Percentiles rank a stretch among this genome's conserved stretches.
Evolutionary conservation across 23 red algal species (phyloP).

Genomic region (Gracilaria gracilis): DNA sequence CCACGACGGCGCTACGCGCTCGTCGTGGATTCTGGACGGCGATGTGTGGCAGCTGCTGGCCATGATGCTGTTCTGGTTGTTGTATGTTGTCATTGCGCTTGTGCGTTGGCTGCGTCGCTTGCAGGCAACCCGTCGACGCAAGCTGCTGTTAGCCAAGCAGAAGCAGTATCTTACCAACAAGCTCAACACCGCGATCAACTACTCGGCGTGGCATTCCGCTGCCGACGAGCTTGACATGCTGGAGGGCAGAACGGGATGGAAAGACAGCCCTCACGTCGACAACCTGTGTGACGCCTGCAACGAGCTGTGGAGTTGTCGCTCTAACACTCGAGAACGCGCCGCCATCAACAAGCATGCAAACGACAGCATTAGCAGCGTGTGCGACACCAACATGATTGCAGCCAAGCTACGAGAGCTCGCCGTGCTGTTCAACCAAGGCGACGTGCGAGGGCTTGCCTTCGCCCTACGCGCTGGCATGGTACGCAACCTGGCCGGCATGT

Average conservation of each 20-base stretch:
- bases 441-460: slow-evolving; percentile 74
- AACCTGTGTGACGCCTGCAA: slow-evolving; percentile 19
- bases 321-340: neutral
- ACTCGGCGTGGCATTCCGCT: slow-evolving; percentile 69
- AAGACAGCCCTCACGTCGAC: neutral
- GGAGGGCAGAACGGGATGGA: slow-evolving; percentile 57
- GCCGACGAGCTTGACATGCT: slow-evolving; percentile 70
- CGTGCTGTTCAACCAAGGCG: slow-evolving; percentile 72
- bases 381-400: slow-evolving; percentile 67
- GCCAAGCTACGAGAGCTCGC: slow-evolving; percentile 67
- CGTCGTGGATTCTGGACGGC: slow-evolving; percentile 1
- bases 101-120: slow-evolving; percentile 8
- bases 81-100: slow-evolving; percentile 13
- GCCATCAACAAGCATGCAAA: neutral
- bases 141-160: neutral
- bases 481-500: slow-evolving; percentile 89
- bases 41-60: slow-evolving; percentile 17
- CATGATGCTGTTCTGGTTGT: neutral
- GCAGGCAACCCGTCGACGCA: neutral
- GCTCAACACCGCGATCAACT: slow-evolving; percentile 47
- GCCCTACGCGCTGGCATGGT: slow-evolving; percentile 73
- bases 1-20: neutral
- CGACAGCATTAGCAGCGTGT: neutral
- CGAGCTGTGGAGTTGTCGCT: slow-evolving; percentile 25
- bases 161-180: neutral